phyloP scores from a whole-genome alignment of 1,139 yeast species.

The Magnusiomyces fungicola region DNA sequence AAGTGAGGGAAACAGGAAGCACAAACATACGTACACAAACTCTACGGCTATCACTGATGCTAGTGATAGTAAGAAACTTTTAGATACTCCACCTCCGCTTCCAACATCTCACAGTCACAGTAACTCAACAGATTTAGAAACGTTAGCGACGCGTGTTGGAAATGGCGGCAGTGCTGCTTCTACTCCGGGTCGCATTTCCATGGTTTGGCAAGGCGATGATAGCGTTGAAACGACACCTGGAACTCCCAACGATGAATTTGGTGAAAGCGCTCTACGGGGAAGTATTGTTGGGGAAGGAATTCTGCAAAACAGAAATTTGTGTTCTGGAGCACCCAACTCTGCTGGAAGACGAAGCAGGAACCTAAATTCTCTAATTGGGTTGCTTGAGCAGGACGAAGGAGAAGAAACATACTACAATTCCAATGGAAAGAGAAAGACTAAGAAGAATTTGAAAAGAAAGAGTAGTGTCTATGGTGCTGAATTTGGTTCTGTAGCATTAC shows the following conservation, averaged over 20 bases:
- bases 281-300: not conserved
- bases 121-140: not conserved
- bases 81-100: not conserved
- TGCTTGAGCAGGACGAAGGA: slow-evolving; percentile 6
- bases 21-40: not conserved
- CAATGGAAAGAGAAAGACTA: no score
- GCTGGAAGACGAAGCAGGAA: slow-evolving; percentile 6
- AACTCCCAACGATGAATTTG: not conserved
- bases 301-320: not conserved
- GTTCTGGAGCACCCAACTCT: not conserved
- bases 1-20: not conserved
- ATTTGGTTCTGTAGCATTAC: no score
- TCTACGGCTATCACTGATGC: not conserved
- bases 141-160: not conserved
- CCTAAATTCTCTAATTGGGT: slow-evolving; percentile 13
- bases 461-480: no score
- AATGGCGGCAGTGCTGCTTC: not conserved
- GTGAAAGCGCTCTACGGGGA: slow-evolving; percentile 1
- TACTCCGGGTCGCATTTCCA: not conserved
- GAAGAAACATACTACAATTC: no score
- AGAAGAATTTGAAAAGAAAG: no score
- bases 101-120: not conserved
- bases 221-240: not conserved
- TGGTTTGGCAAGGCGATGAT: not conserved
- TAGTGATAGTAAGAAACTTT: not conserved